phyloP scores from a whole-genome alignment of 306 rosid genomes.

The Sindora glabra region DNA sequence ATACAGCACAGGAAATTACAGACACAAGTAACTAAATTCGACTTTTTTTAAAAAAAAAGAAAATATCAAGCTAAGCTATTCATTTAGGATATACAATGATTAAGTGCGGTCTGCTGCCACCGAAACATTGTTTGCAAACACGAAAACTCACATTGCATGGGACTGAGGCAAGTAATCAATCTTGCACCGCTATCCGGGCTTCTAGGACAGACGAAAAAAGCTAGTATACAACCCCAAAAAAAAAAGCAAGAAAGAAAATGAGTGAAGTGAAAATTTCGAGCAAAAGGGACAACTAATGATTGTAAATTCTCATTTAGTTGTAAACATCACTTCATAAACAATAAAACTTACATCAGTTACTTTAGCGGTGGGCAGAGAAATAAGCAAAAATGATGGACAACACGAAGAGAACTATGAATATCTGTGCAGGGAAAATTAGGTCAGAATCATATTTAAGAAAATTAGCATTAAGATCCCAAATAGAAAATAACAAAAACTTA shows the following conservation, averaged over 20 bases:
- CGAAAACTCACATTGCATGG: neutral
- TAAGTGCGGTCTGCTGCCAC: slow-evolving; percentile 3
- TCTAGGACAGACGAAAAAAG: neutral
- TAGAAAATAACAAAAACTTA: slow-evolving; percentile 18
- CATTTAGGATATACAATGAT: no score
- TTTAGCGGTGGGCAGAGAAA: slow-evolving; percentile 38
- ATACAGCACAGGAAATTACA: no score
- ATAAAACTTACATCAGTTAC: slow-evolving; percentile 39
- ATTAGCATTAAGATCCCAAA: neutral
- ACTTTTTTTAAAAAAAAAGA: no score
- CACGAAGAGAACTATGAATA: slow-evolving; percentile 36
- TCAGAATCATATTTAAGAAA: slow-evolving; percentile 12
- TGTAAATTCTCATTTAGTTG: neutral
- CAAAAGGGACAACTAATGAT: neutral
- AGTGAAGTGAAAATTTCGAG: neutral
- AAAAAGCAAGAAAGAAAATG: neutral
- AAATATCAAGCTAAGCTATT: no score
- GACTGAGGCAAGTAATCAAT: neutral
- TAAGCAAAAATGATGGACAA: slow-evolving; percentile 53
- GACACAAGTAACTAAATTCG: no score
- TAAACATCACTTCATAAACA: neutral
- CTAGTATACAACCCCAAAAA: no score
- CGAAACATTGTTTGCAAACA: neutral
- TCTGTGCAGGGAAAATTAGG: slow-evolving; percentile 38
- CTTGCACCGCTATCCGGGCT: neutral